Conservation (phyloP, 306 rosid genomes). For the Mimosa bimucronata region DNA sequence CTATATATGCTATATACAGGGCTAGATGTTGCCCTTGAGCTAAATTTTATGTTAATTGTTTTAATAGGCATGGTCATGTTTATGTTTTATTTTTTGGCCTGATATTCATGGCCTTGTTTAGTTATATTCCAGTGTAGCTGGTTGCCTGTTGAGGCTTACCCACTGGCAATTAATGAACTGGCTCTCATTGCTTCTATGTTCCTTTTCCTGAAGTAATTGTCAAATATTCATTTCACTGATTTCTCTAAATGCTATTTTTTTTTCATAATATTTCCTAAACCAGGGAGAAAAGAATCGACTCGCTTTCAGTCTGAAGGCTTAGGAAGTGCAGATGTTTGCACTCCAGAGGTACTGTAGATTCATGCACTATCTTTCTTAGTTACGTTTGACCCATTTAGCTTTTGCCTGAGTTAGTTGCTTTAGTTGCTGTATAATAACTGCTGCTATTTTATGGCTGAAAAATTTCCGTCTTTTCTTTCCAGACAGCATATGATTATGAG, state of each 20-base stretch:
- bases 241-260: slow-evolving; percentile 37
- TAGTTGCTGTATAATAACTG: slow-evolving; percentile 17
- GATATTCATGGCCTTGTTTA: slow-evolving; percentile 20
- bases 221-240: slow-evolving; percentile 23
- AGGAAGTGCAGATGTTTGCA: slow-evolving; percentile 72
- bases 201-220: slow-evolving; percentile 33
- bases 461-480: slow-evolving; percentile 36
- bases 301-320: slow-evolving; percentile 65
- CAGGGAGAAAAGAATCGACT: slow-evolving; percentile 68
- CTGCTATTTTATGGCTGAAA: slow-evolving; percentile 35
- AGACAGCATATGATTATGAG: slow-evolving; percentile 84
- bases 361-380: slow-evolving; percentile 13
- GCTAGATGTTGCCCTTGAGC: neutral
- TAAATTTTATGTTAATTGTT: neutral
- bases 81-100: neutral
- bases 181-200: slow-evolving; percentile 22
- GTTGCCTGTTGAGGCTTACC: slow-evolving; percentile 23
- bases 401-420: slow-evolving; percentile 34
- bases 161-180: neutral
- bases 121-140: slow-evolving; percentile 6
- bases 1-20: neutral
- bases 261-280: slow-evolving; percentile 33
- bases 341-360: slow-evolving; percentile 76
- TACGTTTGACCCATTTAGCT: neutral
- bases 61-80: slow-evolving; percentile 18